Evolutionary conservation across 306 rosid species (phyloP), one percentile per base, ranked within the genome.

Genomic region (Betula pendula): DNA sequence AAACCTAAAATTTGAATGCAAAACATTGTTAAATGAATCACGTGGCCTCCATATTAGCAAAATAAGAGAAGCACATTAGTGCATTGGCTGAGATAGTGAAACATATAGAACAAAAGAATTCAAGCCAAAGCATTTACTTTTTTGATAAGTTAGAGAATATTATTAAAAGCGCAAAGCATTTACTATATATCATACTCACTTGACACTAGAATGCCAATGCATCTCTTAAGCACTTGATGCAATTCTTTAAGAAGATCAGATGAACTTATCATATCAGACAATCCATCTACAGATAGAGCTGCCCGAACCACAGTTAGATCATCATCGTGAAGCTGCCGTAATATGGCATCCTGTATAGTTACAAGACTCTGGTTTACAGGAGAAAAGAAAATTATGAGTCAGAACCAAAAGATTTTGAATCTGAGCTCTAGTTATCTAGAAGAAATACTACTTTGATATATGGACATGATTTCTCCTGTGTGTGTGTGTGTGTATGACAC

Each of bases 251-350:
- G 62, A 80, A 90, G 91, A 82, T 88, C 87, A 55, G 87, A 77
- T 80, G 83, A 79, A 80, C 72, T 80, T 73, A 88, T 66, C 44
- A 88, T 73, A 71, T 86, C 84, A 29, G 87, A 74, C 81, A 94
- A 80, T 75, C 89, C 89, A 72, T 88, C 89, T 27, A 94, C 72
- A 62, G 84, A 77, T 27, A 94, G 76, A 79, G 93, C 95, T 14
- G 89, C 96, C 81, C 65, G 82, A 78, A 94, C 96, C 82, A 94
- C 93, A 75, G 89, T 89, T 52, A 90, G 88, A 81, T 94, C 98
- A 70, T 87, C 84, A 83, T 94, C 96, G 60, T 79, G 87, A 83
- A 94, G 86, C 83, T 89, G 96, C 79, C 90, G 85, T 85, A 87
- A 81, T 75, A 92, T 79, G 74, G 89, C 89, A 81, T 86, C 95